phyloP scores from a whole-genome alignment of 306 rosid genomes.

The Carpinus fangiana region DNA sequence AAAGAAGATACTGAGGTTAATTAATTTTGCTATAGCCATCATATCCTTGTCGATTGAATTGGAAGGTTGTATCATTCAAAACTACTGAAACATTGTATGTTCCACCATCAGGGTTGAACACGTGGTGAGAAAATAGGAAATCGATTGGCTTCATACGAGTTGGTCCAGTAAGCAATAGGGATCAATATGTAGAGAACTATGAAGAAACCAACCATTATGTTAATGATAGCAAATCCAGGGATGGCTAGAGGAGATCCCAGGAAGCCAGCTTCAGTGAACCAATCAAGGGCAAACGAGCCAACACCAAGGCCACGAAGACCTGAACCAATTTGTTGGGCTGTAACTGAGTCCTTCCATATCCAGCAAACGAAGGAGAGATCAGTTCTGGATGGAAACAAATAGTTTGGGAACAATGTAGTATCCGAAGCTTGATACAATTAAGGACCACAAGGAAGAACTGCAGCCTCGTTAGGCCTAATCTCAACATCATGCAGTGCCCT shows the following conservation, averaged over 20 bases:
- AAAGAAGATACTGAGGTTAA: constrained; percentile 63
- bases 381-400: constrained; percentile 64
- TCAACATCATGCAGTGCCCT: constrained; percentile 89
- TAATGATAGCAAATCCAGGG: constrained; percentile 70
- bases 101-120: constrained; percentile 59
- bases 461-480: constrained; percentile 56
- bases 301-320: too few relatives aligned
- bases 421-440: constrained; percentile 58
- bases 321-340: too few relatives aligned
- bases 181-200: constrained; percentile 41
- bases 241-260: constrained; percentile 69
- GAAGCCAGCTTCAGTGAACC: constrained; percentile 78
- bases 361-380: constrained; percentile 60
- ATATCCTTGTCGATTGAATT: constrained; percentile 45
- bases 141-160: constrained; percentile 61
- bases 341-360: constrained; percentile 71
- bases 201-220: constrained; percentile 52
- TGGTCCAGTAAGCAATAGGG: constrained; percentile 73
- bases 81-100: constrained; percentile 49
- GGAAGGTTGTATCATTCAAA: constrained; percentile 46
- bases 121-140: constrained; percentile 67
- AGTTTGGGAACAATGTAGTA: constrained; percentile 74
- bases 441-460: constrained; percentile 71
- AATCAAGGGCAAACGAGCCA: too few relatives aligned
- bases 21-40: constrained; percentile 67